A percentile compares a stretch with the other conserved stretches of the same genome.
These are phyloP conservation scores for Fusarium albidum DNA, from an alignment of 2,329 filamentous ascomycete genomes.

Conservation along the genomic window DNA sequence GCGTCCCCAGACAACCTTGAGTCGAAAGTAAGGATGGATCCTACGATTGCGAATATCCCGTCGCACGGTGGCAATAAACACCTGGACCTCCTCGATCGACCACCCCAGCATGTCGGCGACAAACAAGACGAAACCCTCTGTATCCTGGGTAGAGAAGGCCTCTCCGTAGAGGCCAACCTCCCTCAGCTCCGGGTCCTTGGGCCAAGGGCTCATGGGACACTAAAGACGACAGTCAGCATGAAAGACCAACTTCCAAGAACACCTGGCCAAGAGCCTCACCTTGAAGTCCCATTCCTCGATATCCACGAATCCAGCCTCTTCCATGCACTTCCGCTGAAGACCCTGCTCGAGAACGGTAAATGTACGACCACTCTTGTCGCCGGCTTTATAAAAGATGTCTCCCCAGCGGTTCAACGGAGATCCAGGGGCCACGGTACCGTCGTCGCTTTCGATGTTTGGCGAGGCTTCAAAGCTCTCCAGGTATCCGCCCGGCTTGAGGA, in stretches of 20 bases:
- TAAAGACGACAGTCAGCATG: too few relatives aligned
- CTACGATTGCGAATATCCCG: conserved; percentile 20
- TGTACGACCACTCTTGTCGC: conserved; percentile 21
- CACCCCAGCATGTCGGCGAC: conserved; percentile 29
- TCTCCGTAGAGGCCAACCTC: conserved; percentile 30
- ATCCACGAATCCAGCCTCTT: conserved; percentile 24
- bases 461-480: conserved; percentile 26
- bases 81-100: conserved; percentile 15
- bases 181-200: conserved; percentile 27
- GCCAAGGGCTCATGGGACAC: conserved; percentile 24
- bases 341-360: conserved; percentile 27
- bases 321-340: conserved; percentile 12
- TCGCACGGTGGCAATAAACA: conserved; percentile 26
- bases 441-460: conserved; percentile 23
- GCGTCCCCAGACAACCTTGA: conserved; percentile 11
- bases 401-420: conserved; percentile 24
- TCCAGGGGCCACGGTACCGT: conserved; percentile 17
- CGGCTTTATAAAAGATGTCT: conserved; percentile 24
- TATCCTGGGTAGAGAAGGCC: conserved; percentile 28
- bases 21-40: conserved; percentile 18
- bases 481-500: conserved; percentile 26
- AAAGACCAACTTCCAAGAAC: neutral
- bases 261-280: neutral
- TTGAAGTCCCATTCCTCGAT: conserved; percentile 31
- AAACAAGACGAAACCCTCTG: conserved; percentile 25